Percentiles rank a stretch among this genome's conserved stretches.
Evolutionary conservation across 192 early-diverging fungal genomes (phyloP).

Genomic region (Entophlyctis helioformis): DNA sequence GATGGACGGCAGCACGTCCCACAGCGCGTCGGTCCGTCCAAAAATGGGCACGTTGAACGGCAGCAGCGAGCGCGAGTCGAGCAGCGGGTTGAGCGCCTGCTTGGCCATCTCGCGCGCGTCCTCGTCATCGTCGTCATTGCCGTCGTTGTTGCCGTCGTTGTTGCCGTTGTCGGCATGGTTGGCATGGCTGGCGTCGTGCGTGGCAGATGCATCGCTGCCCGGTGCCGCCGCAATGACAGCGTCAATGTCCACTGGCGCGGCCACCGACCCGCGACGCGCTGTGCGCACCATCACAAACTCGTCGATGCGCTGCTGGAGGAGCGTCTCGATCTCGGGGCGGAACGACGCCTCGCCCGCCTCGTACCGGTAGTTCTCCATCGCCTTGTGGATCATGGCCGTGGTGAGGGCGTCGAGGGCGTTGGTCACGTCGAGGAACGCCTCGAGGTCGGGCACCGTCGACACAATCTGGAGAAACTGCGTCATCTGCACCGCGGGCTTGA

Average conservation of each 20-base stretch:
- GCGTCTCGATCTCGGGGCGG: conserved; percentile 60
- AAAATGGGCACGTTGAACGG: no score
- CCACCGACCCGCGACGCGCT: not conserved
- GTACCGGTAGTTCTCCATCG: conserved; percentile 70
- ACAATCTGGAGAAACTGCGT: conserved; percentile 72
- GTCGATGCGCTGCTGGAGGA: conserved; percentile 60
- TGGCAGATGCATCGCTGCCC: not conserved
- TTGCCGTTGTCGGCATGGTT: no score
- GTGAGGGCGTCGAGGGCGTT: conserved; percentile 32
- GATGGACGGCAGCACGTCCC: no score
- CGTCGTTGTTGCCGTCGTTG: no score
- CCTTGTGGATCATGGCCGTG: conserved; percentile 55
- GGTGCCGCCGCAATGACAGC: not conserved
- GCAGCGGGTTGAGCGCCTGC: no score
- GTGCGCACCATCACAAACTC: conserved; percentile 14
- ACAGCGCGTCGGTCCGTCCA: no score
- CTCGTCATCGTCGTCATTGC: no score
- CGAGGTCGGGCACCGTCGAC: conserved; percentile 60
- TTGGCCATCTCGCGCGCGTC: no score
- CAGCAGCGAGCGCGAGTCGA: no score
- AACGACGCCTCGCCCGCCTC: conserved; percentile 73
- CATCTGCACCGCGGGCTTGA: conserved; percentile 66
- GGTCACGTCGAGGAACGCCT: conserved; percentile 62
- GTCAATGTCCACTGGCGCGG: not conserved
- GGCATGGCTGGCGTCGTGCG: no score